These are phyloP conservation scores for Puccinia coronata DNA, from an alignment of 1,284 basidiomycete species.

Conservation along the genomic window DNA sequence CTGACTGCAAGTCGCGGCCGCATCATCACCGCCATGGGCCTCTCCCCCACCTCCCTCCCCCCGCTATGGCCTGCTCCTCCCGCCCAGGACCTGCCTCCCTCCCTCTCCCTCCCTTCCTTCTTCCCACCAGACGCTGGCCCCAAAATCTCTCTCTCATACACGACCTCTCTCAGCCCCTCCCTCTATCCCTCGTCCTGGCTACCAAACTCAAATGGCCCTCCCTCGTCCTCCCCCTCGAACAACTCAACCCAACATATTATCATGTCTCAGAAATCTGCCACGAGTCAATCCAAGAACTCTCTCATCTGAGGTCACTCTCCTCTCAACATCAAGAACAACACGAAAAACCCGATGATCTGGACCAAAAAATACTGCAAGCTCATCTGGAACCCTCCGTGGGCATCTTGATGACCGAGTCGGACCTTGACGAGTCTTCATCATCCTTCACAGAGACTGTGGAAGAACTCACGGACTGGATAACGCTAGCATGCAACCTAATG, in stretches of 20 bases:
- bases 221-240: neutral
- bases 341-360: neutral
- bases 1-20: neutral
- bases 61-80: constrained; percentile 4
- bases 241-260: neutral
- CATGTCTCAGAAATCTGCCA: constrained; percentile 26
- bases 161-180: neutral
- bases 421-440: neutral
- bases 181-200: neutral
- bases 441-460: neutral
- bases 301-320: neutral
- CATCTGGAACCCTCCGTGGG: neutral
- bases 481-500: neutral
- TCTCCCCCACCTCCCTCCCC: neutral
- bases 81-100: neutral
- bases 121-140: constrained; percentile 20
- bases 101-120: neutral
- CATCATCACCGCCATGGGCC: neutral
- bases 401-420: neutral
- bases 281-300: neutral
- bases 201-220: neutral
- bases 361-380: neutral
- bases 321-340: neutral
- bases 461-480: neutral
- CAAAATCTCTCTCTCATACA: neutral